Evolutionary conservation across 2,329 filamentous ascomycete species (phyloP), one percentile per base, ranked within the genome.

Genomic region (Fonsecaea pugnacius): DNA sequence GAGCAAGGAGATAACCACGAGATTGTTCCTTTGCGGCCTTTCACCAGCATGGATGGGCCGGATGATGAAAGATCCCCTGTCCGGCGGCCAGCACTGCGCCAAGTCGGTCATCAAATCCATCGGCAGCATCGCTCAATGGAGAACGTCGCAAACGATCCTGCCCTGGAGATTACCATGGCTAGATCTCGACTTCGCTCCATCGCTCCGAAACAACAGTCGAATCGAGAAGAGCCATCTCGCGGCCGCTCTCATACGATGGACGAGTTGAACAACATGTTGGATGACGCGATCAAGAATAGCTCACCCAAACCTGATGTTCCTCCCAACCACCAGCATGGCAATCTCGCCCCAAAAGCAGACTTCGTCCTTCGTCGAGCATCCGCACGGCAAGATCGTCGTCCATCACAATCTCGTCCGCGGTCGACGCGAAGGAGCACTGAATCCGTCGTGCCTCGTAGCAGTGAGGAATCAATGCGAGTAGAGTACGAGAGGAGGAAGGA

Each of bases 191-290:
- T 70, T 60, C 54, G 63, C 35, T 62, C 66, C 18, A 53, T 66
- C 55, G 56, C 58, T 16, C 35, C 58, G 12, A 67, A 58, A 55
- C 59, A 33, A 58, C 50, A 62, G 35, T 52, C 32, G 53, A 48
- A 43, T 18, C 57, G 24, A 50, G 46, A 46, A 24, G 61, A 40
- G 21, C 38, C 38, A 58, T 32, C 59, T 58, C 46, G 57, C 5
- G 53, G 48, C 35, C 64, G 67, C 24, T 51, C 62, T 27, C 46
- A 64, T 12, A 67, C 67, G 24, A 48, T 72, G 60, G 67, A 65
- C 57, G 69, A 72, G 54, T 58, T 72, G 40, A 66, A 67, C 24
- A 59, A 58, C 35, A 70, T 71, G 70, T 50, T 72, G 52, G 69
- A 72, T 58, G 58, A 70, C 65, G 70, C 70, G 9, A 68, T 71